phyloP scores from a whole-genome alignment of 208 protist species.

The Porcisia deanei region DNA sequence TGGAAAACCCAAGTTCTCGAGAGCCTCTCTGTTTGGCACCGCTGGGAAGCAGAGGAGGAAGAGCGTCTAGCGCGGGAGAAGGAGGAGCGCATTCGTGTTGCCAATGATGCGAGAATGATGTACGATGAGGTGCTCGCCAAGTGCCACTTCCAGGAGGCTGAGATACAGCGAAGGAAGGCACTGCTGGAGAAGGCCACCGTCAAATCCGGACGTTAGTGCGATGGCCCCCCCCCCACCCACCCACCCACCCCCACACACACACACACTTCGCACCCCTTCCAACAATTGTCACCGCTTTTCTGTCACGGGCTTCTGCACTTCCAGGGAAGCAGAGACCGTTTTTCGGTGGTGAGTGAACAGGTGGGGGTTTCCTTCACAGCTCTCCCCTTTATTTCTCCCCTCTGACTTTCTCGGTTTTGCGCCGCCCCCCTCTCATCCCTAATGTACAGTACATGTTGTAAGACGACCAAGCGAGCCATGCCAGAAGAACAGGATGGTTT shows the following conservation, averaged over 20 bases:
- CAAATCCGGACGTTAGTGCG: constrained; percentile 11
- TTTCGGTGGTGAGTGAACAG: not conserved
- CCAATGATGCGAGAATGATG: constrained; percentile 73
- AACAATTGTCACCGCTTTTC: constrained; percentile 6
- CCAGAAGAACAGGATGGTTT: not conserved
- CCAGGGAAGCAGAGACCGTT: not conserved
- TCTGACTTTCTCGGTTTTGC: not conserved
- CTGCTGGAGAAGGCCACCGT: constrained; percentile 60
- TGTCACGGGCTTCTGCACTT: not conserved
- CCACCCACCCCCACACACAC: no score
- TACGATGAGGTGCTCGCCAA: constrained; percentile 74
- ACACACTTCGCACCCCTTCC: not conserved
- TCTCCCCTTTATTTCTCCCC: not conserved
- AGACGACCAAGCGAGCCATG: not conserved
- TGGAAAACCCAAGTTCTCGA: constrained; percentile 33
- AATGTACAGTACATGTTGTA: constrained; percentile 2
- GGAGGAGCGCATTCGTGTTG: constrained; percentile 64
- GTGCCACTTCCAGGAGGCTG: constrained; percentile 66
- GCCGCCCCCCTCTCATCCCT: not conserved
- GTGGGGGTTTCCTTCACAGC: no score
- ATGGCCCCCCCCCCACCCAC: constrained; percentile 1
- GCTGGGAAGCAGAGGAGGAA: constrained; percentile 47
- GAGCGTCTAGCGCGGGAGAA: constrained; percentile 67
- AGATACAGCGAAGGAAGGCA: constrained; percentile 68
- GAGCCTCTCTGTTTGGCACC: constrained; percentile 8